Base-by-base conservation (phyloP, 352 stramenopile species). In the Lagenidium giganteum region DNA sequence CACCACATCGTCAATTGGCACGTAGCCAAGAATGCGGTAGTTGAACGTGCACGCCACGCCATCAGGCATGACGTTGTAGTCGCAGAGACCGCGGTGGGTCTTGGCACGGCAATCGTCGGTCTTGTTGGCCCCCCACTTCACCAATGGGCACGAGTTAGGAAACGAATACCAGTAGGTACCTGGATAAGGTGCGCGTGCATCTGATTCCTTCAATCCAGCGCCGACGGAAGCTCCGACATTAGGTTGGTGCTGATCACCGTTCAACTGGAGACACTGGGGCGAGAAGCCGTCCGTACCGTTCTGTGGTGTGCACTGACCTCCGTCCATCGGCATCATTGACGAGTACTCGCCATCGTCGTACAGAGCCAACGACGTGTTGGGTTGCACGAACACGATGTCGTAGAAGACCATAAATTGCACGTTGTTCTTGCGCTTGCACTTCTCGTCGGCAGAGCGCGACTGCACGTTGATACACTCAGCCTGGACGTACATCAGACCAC, bases 1-100 rank as follows among this genome's bases (percentile, higher is more conserved):
- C 3, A 91, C 78, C 17, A 88, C 43, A 50, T 91, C 78, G 33
- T 91, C 78, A 32, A 91, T 69, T 12, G 61, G 48, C 7, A 91
- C 61, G 51, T 71, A 88, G 17, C 79, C 75, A 22, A 88, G 56
- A 30, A 88, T 76, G 6, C 60, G 54, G 65, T 87, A 91, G 42
- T 77, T 72, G 65, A 67, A 91, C 22, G 75, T 87, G 60, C 75
- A 91, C 23, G 21, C 53, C 25, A 81, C 33, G 21, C 79, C 79
- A 41, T 88, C 75, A 0, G 79, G 75, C n/a, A 67, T 47, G 14
- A 18, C 61, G 27, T 72, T 63, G 29, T 55, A 62, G 25, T 54
- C 52, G 47, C 75, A 85, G 5, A 89, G 55, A 5, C 77, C 70
- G 17, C 54, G 40, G n/a, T 56, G 63, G 6, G 56, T 64, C 2